Percentiles rank a stretch among this genome's conserved stretches.
These are phyloP conservation scores for Hawksworthiomyces lignivorus DNA, from an alignment of 2,329 filamentous ascomycete genomes.

Conservation along the genomic window DNA sequence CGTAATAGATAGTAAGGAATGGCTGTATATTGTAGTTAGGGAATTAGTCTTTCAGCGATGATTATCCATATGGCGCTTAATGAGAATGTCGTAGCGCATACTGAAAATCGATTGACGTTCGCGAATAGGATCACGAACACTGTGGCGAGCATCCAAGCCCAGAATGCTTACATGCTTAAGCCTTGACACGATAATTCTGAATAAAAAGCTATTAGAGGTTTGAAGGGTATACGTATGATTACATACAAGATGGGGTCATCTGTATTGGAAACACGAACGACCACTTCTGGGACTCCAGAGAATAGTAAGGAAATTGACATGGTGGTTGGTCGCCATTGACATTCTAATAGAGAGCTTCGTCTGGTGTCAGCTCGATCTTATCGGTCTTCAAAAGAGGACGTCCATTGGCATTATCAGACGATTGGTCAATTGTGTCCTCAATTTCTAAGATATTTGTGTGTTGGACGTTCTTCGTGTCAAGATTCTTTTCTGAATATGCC, in stretches of 20 bases:
- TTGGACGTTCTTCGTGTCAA: too few species aligned
- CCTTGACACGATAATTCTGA: too few species aligned
- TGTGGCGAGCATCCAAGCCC: conserved; percentile 9
- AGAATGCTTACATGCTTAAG: conserved; percentile 10
- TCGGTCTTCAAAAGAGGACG: background rate
- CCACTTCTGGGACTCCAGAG: conserved; percentile 10
- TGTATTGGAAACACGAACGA: conserved; percentile 9
- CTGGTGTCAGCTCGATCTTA: conserved; percentile 5
- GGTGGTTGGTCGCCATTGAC: conserved; percentile 10
- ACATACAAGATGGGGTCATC: conserved; percentile 10
- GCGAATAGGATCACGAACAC: conserved; percentile 11
- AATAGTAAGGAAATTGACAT: too few species aligned
- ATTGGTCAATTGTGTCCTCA: background rate
- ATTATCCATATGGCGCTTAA: too few species aligned
- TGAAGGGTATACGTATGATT: conserved; percentile 8
- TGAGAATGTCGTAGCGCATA: conserved; percentile 12
- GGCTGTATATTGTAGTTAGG: conserved; percentile 37
- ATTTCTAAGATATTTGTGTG: background rate
- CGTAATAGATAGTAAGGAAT: conserved; percentile 44
- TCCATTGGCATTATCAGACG: background rate
- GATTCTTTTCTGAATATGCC: conserved; percentile 1
- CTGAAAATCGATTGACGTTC: conserved; percentile 11
- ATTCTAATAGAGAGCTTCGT: conserved; percentile 5
- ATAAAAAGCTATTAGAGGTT: too few species aligned
- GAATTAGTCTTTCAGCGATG: too few species aligned